Conservation (phyloP, 768 basidiomycete species). For the Nevesoporus exiguus region DNA sequence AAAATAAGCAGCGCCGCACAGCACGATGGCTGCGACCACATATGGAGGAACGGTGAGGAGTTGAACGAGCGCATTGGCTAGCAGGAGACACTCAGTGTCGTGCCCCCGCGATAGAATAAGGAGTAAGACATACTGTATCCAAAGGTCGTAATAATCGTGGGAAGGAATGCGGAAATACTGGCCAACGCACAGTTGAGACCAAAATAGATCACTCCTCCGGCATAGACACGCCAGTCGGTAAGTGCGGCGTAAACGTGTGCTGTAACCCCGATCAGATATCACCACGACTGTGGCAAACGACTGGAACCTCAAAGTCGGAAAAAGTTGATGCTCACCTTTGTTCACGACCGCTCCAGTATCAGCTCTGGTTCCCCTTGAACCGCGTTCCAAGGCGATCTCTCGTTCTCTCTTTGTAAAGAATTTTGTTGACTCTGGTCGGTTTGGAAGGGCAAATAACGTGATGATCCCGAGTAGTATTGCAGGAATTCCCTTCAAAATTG, state of each 20-base stretch:
- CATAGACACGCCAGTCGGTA: slow-evolving; percentile 67
- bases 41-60: slow-evolving; percentile 82
- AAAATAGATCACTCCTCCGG: slow-evolving; percentile 72
- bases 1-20: slow-evolving; percentile 52
- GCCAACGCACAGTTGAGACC: slow-evolving; percentile 73
- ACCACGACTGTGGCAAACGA: not conserved
- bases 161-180: slow-evolving; percentile 80
- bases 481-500: slow-evolving; percentile 53
- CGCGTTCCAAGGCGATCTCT: slow-evolving; percentile 60
- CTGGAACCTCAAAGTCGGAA: not conserved
- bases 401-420: slow-evolving; percentile 52
- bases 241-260: slow-evolving; percentile 63
- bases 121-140: slow-evolving; percentile 55
- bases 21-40: slow-evolving; percentile 62
- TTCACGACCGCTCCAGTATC: slow-evolving; percentile 65
- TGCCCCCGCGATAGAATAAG: not conserved
- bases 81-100: not conserved
- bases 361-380: slow-evolving; percentile 62
- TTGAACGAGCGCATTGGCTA: slow-evolving; percentile 65
- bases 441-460: slow-evolving; percentile 55
- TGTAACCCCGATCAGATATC: slow-evolving; percentile 23
- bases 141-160: slow-evolving; percentile 74
- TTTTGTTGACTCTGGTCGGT: slow-evolving; percentile 66
- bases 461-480: slow-evolving; percentile 60
- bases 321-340: slow-evolving; percentile 40